A percentile compares a stretch with the other conserved stretches of the same genome.
Evolutionary conservation across 164 flowering plant genomes (phyloP).

Genomic region (Chimonanthus salicifolius): DNA sequence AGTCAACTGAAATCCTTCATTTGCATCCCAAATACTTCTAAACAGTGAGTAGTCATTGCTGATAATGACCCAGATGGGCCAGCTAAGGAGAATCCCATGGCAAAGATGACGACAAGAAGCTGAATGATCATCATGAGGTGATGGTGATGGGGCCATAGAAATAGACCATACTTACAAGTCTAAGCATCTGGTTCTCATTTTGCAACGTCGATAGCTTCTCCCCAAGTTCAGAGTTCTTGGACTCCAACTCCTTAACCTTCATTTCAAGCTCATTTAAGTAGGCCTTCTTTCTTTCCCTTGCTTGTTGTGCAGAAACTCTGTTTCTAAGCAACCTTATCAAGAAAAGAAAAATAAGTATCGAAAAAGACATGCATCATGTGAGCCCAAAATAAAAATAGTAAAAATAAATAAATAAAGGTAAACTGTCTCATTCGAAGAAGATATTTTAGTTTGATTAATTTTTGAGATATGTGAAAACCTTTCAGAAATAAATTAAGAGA

Average conservation of each 20-base stretch:
- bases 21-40: not conserved
- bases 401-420: too few species aligned
- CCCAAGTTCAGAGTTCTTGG: constrained; percentile 80
- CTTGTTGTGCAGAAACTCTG: constrained; percentile 99
- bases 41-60: too few species aligned
- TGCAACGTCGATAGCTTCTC: constrained; percentile 94
- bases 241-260: constrained; percentile 77
- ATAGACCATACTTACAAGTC: constrained; percentile 65
- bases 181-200: constrained; percentile 98
- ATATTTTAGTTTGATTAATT: too few species aligned
- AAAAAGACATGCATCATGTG: not conserved
- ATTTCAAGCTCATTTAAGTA: constrained; percentile 80
- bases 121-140: not conserved
- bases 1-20: not conserved
- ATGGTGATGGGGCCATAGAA: not conserved
- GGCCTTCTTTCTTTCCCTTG: constrained; percentile 97
- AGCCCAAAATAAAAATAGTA: not conserved
- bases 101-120: not conserved
- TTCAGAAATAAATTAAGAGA: too few species aligned
- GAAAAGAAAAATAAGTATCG: not conserved
- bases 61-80: not conserved
- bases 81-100: not conserved
- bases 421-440: too few species aligned
- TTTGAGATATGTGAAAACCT: too few species aligned
- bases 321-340: constrained; percentile 78